A percentile compares a stretch with the other conserved stretches of the same genome.
phyloP scores from a whole-genome alignment of 495 filamentous ascomycete genomes.

The Xylaria curta region DNA sequence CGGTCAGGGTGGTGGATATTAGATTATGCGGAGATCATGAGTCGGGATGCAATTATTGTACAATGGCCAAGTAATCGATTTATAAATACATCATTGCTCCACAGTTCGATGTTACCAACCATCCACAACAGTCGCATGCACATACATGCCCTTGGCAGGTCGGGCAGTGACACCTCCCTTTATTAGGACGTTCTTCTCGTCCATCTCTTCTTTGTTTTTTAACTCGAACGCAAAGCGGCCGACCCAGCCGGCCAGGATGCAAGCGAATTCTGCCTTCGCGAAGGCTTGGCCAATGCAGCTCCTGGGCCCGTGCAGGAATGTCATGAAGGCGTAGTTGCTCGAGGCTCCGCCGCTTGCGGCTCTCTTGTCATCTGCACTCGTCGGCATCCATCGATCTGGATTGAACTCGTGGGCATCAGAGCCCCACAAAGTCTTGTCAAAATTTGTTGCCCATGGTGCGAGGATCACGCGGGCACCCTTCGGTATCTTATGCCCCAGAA shows the following conservation, averaged over 20 bases:
- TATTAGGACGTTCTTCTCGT: conserved; percentile 63
- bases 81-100: conserved; percentile 15
- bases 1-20: background rate
- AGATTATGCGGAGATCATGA: background rate
- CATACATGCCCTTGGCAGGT: conserved; percentile 69
- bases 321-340: conserved; percentile 67
- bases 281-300: conserved; percentile 74
- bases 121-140: conserved; percentile 64
- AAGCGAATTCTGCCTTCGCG: conserved; percentile 83
- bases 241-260: conserved; percentile 75
- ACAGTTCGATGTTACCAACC: conserved; percentile 60
- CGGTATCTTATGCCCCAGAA: conserved; percentile 62
- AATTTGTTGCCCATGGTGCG: conserved; percentile 66
- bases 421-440: conserved; percentile 62
- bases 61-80: conserved; percentile 9
- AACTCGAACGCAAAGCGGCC: conserved; percentile 74
- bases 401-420: conserved; percentile 61
- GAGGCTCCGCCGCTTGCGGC: conserved; percentile 55
- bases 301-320: conserved; percentile 66
- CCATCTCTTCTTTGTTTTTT: conserved; percentile 58
- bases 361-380: conserved; percentile 39
- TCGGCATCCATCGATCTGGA: conserved; percentile 67
- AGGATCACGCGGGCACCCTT: conserved; percentile 64
- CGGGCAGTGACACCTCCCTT: conserved; percentile 66
- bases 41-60: conserved; percentile 2